A percentile compares a stretch with the other conserved stretches of the same genome.
These are phyloP conservation scores for Astrothelium macrocarpum DNA, from an alignment of 495 filamentous ascomycete species.

Conservation along the genomic window DNA sequence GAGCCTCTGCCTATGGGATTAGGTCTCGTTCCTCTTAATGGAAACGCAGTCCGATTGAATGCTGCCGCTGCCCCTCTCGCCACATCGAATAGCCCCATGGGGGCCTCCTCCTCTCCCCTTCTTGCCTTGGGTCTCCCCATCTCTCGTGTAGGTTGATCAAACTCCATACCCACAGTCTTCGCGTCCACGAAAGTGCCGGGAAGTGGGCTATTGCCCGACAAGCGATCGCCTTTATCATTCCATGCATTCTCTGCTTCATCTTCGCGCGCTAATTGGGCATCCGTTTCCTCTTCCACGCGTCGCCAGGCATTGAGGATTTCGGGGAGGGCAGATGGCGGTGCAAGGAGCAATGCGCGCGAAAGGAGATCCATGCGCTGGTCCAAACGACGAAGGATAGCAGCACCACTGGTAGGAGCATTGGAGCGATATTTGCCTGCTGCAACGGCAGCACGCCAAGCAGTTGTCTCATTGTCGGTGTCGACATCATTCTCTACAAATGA, in stretches of 20 bases:
- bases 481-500: conserved; percentile 10
- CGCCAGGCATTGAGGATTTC: conserved; percentile 82
- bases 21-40: conserved; percentile 33
- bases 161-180: conserved; percentile 15
- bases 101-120: conserved; percentile 54
- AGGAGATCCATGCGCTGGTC: conserved; percentile 88
- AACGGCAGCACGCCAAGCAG: conserved; percentile 83
- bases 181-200: conserved; percentile 19
- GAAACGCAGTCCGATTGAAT: conserved; percentile 53
- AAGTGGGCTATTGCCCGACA: conserved; percentile 12
- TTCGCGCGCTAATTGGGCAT: conserved; percentile 57
- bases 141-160: conserved; percentile 18
- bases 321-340: conserved; percentile 64
- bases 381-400: conserved; percentile 49
- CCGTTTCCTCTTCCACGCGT: conserved; percentile 78
- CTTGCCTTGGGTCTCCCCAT: conserved; percentile 23
- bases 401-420: conserved; percentile 40
- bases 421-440: conserved; percentile 71
- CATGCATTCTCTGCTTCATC: conserved; percentile 36
- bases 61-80: conserved; percentile 74
- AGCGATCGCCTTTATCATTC: conserved; percentile 53
- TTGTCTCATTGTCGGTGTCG: not conserved
- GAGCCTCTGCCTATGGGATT: conserved; percentile 7
- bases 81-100: conserved; percentile 90
- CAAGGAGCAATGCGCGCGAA: conserved; percentile 70